A percentile compares a stretch with the other conserved stretches of the same genome.
These are phyloP conservation scores for Boletellus ananas DNA, from an alignment of 768 basidiomycete genomes.

Conservation along the genomic window DNA sequence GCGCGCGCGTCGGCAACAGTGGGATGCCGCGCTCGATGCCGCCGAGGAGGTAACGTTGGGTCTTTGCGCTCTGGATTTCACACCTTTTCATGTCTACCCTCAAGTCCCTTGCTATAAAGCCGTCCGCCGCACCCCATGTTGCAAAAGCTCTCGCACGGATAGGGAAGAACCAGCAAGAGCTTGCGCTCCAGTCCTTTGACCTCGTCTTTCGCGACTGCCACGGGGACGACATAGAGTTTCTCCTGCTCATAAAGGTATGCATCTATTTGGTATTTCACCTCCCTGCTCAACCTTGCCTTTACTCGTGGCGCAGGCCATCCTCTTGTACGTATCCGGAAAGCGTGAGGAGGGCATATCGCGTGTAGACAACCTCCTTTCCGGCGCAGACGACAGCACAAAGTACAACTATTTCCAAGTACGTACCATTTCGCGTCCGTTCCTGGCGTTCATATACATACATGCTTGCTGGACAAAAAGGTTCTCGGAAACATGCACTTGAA, in stretches of 20 bases:
- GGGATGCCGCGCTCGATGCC: neutral
- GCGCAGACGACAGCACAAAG: neutral
- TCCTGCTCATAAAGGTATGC: slow-evolving; percentile 3
- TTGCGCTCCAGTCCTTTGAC: slow-evolving; percentile 1
- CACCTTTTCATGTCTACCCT: neutral
- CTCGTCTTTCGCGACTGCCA: slow-evolving; percentile 1
- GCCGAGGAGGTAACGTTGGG: slow-evolving; percentile 1
- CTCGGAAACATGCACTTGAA: slow-evolving; percentile 1
- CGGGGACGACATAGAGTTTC: neutral
- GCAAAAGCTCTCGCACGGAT: slow-evolving; percentile 5
- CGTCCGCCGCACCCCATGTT: slow-evolving; percentile 1
- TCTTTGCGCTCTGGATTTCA: neutral
- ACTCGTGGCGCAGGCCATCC: neutral
- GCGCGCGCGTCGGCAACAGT: neutral
- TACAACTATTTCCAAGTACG: slow-evolving; percentile 1
- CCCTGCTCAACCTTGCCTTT: neutral
- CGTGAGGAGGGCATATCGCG: slow-evolving; percentile 1
- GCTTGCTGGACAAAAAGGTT: neutral
- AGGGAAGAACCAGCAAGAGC: neutral
- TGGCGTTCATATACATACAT: no score
- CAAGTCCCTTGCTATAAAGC: neutral
- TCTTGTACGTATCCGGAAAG: neutral
- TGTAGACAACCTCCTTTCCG: neutral
- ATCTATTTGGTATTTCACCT: neutral
- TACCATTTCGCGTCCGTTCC: neutral